Evolutionary conservation across 2,329 filamentous ascomycete genomes (phyloP), one percentile per base, ranked within the genome.

Genomic region (Kalaharituber pfeilii): DNA sequence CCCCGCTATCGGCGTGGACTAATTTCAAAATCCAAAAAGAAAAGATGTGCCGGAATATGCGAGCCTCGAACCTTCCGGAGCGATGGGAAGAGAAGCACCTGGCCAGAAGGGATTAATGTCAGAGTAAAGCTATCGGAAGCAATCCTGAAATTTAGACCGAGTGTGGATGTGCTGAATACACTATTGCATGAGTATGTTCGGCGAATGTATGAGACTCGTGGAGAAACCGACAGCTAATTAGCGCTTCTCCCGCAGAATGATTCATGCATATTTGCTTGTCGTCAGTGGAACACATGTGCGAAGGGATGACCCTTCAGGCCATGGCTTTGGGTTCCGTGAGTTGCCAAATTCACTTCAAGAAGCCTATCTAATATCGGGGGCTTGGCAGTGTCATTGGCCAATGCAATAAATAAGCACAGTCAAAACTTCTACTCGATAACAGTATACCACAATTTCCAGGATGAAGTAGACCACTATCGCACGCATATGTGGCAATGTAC

Each of bases 251-350:
- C 15, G 22, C 20, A 47, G 42, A 22, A 47, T 67, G 2, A 71
- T 71, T 18, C 70, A 72, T 50, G 70, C 69, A 25, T 72, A 71
- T 58, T 71, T 72, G 63, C 72, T 72, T 62, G 62, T 72, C 69
- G 69, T 7, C 71, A 68, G 68, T 62, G 56, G 49, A 68, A 72
- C 54, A 67, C 66, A 55, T 52, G 53, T 51, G 7, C 66, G 70
- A 5, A 68, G 67, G 9, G 69, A 71, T 28, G 65, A 66, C 52
- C 68, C 68, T 0, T 70, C 69, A 15, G 70, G 70, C 0, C 70
- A 72, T 54, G 70, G 70, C 1, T 57, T 57, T 8, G 70, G 69
- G 4, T 72, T 72, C 53, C 67, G 69, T 47, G 24, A 18, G 42
- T 47, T 36, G 15, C 13, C 8, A 18, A 47, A 15, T 47, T 22